Evolutionary conservation across 1,284 basidiomycete species (phyloP).

Genomic region (Cutaneotrichosporon sp.): DNA sequence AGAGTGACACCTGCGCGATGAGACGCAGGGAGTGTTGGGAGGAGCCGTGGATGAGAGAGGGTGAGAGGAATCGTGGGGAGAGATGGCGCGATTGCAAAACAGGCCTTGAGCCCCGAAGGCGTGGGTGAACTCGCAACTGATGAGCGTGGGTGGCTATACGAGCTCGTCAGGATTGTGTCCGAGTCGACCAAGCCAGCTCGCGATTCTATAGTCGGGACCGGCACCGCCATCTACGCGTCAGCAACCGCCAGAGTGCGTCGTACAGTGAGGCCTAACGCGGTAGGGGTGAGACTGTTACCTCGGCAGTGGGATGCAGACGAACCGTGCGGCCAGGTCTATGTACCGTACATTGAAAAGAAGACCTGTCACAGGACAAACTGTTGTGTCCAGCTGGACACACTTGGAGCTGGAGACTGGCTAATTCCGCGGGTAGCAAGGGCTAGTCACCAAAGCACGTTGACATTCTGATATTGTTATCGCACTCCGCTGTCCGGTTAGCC

Average conservation of each 20-base stretch:
- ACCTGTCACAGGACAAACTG: too few relatives aligned
- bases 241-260: neutral
- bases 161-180: neutral
- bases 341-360: too few relatives aligned
- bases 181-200: neutral
- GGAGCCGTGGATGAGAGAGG: neutral
- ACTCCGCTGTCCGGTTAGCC: too few relatives aligned
- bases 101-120: too few relatives aligned
- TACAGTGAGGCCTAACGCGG: neutral
- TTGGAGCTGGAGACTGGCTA: too few relatives aligned
- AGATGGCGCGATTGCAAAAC: neutral
- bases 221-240: neutral
- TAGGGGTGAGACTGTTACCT: neutral
- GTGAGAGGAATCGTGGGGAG: neutral
- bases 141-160: neutral
- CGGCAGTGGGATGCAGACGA: neutral
- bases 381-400: neutral
- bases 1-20: neutral
- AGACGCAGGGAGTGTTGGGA: neutral
- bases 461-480: too few relatives aligned
- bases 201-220: neutral
- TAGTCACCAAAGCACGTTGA: too few relatives aligned
- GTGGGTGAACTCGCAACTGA: too few relatives aligned
- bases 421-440: too few relatives aligned
- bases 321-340: too few relatives aligned